Base-by-base conservation (phyloP, 176 grass and related monocot genomes). In the Phoenix roebelenii region DNA sequence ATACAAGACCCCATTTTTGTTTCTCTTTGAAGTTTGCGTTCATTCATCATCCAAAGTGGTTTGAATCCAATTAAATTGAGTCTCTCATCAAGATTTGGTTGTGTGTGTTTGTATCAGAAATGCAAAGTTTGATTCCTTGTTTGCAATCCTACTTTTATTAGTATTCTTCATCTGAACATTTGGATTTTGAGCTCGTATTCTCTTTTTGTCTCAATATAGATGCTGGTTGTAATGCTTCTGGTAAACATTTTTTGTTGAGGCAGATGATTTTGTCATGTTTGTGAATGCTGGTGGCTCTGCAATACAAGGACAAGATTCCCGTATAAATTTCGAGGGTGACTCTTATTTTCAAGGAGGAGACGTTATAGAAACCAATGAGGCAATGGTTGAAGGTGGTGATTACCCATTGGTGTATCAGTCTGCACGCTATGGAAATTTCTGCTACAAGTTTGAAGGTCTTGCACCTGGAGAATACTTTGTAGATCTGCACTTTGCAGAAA, bases 401-500 rank as follows among this genome's bases (percentile, higher is more conserved):
- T 85, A 53, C 29, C 79, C 81, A 3, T 77, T 57, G 3, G 71
- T 98, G 22, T 98, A 98, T 58, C 74, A 79, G 61, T 92, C 84
- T 18, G 88, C 84, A 5, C 70, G 93, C 18, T 85, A 89, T 20
- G 93, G 93, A 16, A 52, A 71, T 57, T 98, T 98, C 73, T 83
- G 57, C 76, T 98, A 98, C 78, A 98, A 56, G 50, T 75, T 98
- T 1, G 35, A 81, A 0, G 71, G 79, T 59, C 81, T 98, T 53
- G 67, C 67, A 18, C 73, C 93, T 1, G 93, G 88, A 68, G 71
- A 88, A 6, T 98, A 92, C 59, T 85, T 79, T 12, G 20, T 98
- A 0, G 93, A 98, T 83, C 72, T 98, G 54, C 93, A 98, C 66
- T 98, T 98, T 7, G 72, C 88, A 4, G 93, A 98, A 67, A 98